Evolutionary conservation across 169 alveolate genomes (phyloP).

Genomic region (Hepatocystis sp.): DNA sequence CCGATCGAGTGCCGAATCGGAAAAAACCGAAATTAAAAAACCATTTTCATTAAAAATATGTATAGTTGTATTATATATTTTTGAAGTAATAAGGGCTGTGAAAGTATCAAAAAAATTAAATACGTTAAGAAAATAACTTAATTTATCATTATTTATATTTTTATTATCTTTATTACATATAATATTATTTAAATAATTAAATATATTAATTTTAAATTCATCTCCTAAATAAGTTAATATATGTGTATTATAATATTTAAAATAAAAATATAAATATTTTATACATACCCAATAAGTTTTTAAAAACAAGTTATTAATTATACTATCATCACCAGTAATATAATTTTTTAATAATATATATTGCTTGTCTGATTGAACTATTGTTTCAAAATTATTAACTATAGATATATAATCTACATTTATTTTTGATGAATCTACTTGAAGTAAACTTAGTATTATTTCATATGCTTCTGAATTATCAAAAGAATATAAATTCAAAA

Average conservation of each 20-base stretch:
- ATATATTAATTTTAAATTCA: conserved; percentile 29
- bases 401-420: conserved; percentile 43
- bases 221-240: conserved; percentile 36
- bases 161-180: conserved; percentile 30
- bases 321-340: conserved; percentile 34
- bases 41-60: conserved; percentile 71
- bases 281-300: conserved; percentile 67
- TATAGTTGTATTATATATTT: conserved; percentile 47
- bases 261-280: conserved; percentile 42
- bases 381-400: conserved; percentile 25
- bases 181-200: conserved; percentile 44
- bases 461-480: conserved; percentile 56
- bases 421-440: conserved; percentile 63
- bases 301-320: conserved; percentile 29
- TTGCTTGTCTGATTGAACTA: conserved; percentile 40
- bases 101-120: conserved; percentile 55
- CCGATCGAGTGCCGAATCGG: conserved; percentile 31
- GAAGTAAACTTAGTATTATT: conserved; percentile 61
- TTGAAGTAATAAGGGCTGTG: conserved; percentile 35
- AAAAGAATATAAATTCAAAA: conserved; percentile 33
- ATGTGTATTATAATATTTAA: conserved; percentile 47
- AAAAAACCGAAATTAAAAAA: conserved; percentile 37
- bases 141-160: conserved; percentile 20
- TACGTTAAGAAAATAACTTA: conserved; percentile 61
- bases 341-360: conserved; percentile 18